phyloP scores from a whole-genome alignment of 2,329 filamentous ascomycete genomes.

The Cladophialophora yegresii region DNA sequence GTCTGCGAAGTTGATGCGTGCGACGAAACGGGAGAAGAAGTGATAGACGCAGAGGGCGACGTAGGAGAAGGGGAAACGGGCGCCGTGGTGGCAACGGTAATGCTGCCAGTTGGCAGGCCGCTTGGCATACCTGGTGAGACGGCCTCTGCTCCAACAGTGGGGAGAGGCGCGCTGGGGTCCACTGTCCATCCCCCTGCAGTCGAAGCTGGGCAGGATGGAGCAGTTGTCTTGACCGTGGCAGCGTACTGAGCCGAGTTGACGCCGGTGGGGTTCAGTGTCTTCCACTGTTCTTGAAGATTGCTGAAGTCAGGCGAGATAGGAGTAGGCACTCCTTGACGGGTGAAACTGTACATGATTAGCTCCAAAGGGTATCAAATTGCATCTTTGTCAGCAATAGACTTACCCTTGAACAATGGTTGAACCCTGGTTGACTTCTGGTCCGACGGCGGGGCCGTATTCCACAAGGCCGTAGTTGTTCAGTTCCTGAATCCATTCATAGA shows the following conservation, averaged over 20 bases:
- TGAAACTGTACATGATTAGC: slow-evolving; percentile 52
- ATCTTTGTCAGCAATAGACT: slow-evolving; percentile 44
- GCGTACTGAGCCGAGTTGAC: slow-evolving; percentile 67
- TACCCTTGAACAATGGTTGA: slow-evolving; percentile 61
- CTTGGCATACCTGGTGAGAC: slow-evolving; percentile 34
- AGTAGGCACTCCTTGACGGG: slow-evolving; percentile 70
- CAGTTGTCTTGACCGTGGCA: slow-evolving; percentile 60
- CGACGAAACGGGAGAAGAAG: not conserved
- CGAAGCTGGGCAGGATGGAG: slow-evolving; percentile 69
- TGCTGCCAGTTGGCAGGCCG: slow-evolving; percentile 33
- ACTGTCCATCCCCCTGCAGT: slow-evolving; percentile 73
- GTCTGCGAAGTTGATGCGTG: slow-evolving; percentile 17
- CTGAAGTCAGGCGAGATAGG: slow-evolving; percentile 74
- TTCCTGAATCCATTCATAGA: slow-evolving; percentile 91
- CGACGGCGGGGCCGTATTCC: slow-evolving; percentile 67
- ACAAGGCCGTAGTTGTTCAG: slow-evolving; percentile 80
- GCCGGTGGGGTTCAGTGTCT: slow-evolving; percentile 68
- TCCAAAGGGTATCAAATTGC: not conserved
- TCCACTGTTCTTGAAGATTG: slow-evolving; percentile 77
- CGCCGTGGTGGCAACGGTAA: slow-evolving; percentile 26
- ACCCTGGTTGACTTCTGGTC: slow-evolving; percentile 52
- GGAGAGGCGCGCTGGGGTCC: slow-evolving; percentile 67
- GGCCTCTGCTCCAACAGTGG: slow-evolving; percentile 64
- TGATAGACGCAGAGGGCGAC: slow-evolving; percentile 2
- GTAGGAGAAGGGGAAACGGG: slow-evolving; percentile 9